Evolutionary conservation across 805 yeast genomes (phyloP).

Genomic region (Ogataea polymorpha): DNA sequence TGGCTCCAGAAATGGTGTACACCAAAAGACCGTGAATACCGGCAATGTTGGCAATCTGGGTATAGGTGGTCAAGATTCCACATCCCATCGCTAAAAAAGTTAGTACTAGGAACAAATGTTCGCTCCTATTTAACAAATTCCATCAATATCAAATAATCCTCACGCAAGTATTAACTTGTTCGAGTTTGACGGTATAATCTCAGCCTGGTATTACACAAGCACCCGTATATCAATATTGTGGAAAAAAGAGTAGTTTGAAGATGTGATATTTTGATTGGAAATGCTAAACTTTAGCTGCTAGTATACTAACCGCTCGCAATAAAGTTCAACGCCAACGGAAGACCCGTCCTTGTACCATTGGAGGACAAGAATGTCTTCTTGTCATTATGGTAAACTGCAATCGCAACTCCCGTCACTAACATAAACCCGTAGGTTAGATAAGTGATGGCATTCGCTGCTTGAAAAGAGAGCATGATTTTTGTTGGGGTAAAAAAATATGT

Average conservation of each 20-base stretch:
- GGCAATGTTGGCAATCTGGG: constrained; percentile 79
- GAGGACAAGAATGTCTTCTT: constrained; percentile 64
- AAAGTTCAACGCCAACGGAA: constrained; percentile 83
- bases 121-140: constrained; percentile 19
- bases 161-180: constrained; percentile 83
- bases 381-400: constrained; percentile 58
- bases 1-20: constrained; percentile 72
- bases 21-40: constrained; percentile 87
- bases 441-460: constrained; percentile 58
- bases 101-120: constrained; percentile 10
- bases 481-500: background rate
- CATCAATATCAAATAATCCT: constrained; percentile 50
- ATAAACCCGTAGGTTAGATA: constrained; percentile 57
- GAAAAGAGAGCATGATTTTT: constrained; percentile 36
- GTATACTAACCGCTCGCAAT: constrained; percentile 79
- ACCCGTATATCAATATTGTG: constrained; percentile 46
- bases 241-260: constrained; percentile 2
- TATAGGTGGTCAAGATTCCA: constrained; percentile 81
- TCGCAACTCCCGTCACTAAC: constrained; percentile 49
- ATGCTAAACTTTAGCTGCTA: constrained; percentile 7
- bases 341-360: constrained; percentile 74
- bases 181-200: constrained; percentile 79
- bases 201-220: constrained; percentile 44
- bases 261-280: constrained; percentile 11
- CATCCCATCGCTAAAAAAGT: constrained; percentile 70